These are phyloP conservation scores for Diphasiastrum complanatum DNA, from an alignment of 83 land plant species.

Conservation along the genomic window DNA sequence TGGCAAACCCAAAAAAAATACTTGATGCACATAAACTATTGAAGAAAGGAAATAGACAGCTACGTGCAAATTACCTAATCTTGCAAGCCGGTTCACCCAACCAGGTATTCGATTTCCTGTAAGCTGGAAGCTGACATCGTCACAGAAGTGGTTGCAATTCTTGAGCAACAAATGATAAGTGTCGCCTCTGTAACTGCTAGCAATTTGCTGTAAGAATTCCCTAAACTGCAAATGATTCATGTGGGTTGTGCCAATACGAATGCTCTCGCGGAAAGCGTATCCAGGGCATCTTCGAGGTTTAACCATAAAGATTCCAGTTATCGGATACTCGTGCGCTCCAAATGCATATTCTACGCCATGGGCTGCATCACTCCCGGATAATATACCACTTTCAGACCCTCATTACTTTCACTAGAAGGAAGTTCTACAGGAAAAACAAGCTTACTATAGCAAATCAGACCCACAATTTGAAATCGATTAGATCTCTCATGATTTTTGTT, in stretches of 20 bases:
- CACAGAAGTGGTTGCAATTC: slow-evolving; percentile 69
- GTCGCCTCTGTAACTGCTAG: slow-evolving; percentile 52
- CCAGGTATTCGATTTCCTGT: slow-evolving; percentile 50
- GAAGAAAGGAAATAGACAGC: neutral
- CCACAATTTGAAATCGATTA: too few relatives aligned
- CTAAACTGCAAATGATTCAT: slow-evolving; percentile 44
- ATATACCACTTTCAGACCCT: too few relatives aligned
- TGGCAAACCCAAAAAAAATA: too few relatives aligned
- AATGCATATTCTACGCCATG: slow-evolving; percentile 67
- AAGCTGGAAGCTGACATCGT: slow-evolving; percentile 51
- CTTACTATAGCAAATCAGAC: too few relatives aligned
- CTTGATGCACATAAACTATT: too few relatives aligned
- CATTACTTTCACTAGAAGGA: too few relatives aligned
- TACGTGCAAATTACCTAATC: slow-evolving; percentile 45
- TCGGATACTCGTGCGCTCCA: slow-evolving; percentile 66
- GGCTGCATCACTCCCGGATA: too few relatives aligned
- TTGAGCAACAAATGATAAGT: slow-evolving; percentile 57
- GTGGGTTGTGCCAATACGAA: slow-evolving; percentile 35
- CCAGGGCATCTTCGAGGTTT: slow-evolving; percentile 65
- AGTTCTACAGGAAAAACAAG: too few relatives aligned
- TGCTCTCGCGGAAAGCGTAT: slow-evolving; percentile 42
- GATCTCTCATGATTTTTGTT: too few relatives aligned
- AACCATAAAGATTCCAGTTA: slow-evolving; percentile 67
- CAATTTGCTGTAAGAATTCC: slow-evolving; percentile 38
- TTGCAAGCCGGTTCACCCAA: slow-evolving; percentile 75